Evolutionary conservation across 768 basidiomycete genomes (phyloP).

Genomic region (Leccinum disarticulatum): DNA sequence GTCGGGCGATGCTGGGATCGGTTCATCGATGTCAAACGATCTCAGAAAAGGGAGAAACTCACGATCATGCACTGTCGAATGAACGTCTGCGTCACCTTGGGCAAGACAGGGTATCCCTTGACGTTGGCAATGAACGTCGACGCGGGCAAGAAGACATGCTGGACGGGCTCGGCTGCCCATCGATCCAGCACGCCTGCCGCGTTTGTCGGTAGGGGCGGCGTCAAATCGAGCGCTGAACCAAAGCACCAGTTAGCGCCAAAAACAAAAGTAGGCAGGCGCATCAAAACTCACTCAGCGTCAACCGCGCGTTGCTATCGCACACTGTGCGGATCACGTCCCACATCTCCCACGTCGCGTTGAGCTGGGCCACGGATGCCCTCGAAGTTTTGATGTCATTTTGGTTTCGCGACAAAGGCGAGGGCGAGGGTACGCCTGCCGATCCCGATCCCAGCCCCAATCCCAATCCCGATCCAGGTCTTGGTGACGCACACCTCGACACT

Average conservation of each 20-base stretch:
- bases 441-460: neutral
- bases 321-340: slow-evolving; percentile 94
- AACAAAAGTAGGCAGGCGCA: neutral
- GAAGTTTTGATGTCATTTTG: slow-evolving; percentile 22
- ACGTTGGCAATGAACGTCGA: slow-evolving; percentile 92
- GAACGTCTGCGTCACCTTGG: slow-evolving; percentile 90
- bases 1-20: slow-evolving; percentile 78
- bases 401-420: slow-evolving; percentile 23
- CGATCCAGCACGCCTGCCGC: slow-evolving; percentile 73
- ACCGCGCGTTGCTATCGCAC: slow-evolving; percentile 77
- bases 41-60: slow-evolving; percentile 27
- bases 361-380: slow-evolving; percentile 50
- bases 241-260: neutral
- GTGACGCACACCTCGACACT: slow-evolving; percentile 16
- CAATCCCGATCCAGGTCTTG: slow-evolving; percentile 8
- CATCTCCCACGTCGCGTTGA: slow-evolving; percentile 93
- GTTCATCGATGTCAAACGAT: slow-evolving; percentile 18
- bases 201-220: slow-evolving; percentile 81
- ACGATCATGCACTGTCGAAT: slow-evolving; percentile 88
- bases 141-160: slow-evolving; percentile 84
- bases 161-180: slow-evolving; percentile 94
- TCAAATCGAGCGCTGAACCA: slow-evolving; percentile 80
- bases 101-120: slow-evolving; percentile 95
- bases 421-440: neutral
- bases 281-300: slow-evolving; percentile 76